phyloP scores from a whole-genome alignment of 352 stramenopile genomes.

The Phytophthora capsici region DNA sequence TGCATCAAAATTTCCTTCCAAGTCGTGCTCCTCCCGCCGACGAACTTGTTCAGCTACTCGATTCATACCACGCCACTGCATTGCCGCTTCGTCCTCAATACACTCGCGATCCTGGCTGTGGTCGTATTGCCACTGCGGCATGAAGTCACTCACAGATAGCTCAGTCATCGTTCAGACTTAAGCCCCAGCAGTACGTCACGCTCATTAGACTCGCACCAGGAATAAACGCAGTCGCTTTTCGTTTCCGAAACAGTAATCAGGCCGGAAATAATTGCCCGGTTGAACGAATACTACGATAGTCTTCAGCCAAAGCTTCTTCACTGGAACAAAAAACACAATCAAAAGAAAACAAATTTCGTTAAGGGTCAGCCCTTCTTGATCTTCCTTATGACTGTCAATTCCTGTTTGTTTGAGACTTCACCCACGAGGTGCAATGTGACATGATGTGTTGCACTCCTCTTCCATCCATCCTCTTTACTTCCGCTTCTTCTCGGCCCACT shows the following conservation, averaged over 20 bases:
- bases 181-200: not conserved
- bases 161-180: conserved; percentile 30
- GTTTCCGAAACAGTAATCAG: conserved; percentile 15
- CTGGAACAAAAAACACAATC: conserved; percentile 5
- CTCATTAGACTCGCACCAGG: conserved; percentile 8
- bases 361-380: conserved; percentile 27
- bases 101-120: not conserved
- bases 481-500: conserved; percentile 57
- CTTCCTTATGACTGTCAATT: conserved; percentile 32
- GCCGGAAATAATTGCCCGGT: conserved; percentile 26
- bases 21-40: conserved; percentile 17
- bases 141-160: conserved; percentile 22
- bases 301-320: not conserved
- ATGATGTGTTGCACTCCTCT: conserved; percentile 26
- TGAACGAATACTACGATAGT: conserved; percentile 4
- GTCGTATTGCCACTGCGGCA: conserved; percentile 42
- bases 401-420: conserved; percentile 9
- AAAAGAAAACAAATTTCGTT: not conserved
- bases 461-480: conserved; percentile 31
- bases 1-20: conserved; percentile 15
- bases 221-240: conserved; percentile 17
- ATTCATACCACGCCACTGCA: conserved; percentile 34
- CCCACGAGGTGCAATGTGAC: conserved; percentile 10
- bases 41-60: conserved; percentile 28
- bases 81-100: not conserved